Conservation (phyloP, 352 stramenopile genomes). For the Phytopythium vexans region DNA sequence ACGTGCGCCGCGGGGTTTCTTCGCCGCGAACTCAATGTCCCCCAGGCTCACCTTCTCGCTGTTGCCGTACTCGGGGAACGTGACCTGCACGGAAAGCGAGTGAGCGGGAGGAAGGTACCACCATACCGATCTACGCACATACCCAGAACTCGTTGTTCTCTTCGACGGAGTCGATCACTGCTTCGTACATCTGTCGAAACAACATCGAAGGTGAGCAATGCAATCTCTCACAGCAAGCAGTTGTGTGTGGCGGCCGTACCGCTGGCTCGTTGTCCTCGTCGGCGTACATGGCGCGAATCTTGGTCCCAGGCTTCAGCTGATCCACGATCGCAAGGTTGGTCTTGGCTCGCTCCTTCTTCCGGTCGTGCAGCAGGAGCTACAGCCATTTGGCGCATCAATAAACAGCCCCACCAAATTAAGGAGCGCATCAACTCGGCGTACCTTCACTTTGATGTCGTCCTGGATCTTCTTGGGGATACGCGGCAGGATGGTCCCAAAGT, state of each 20-base stretch:
- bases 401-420: background rate
- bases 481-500: constrained; percentile 95
- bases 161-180: constrained; percentile 93
- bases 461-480: constrained; percentile 96
- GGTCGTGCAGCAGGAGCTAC: constrained; percentile 72
- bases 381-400: constrained; percentile 7
- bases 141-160: constrained; percentile 77
- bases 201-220: background rate
- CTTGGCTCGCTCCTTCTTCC: constrained; percentile 63
- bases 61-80: constrained; percentile 97
- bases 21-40: constrained; percentile 88
- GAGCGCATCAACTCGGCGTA: constrained; percentile 16
- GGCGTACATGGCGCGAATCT: constrained; percentile 93
- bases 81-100: constrained; percentile 63
- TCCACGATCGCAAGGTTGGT: constrained; percentile 65
- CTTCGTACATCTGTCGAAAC: constrained; percentile 91
- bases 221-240: background rate
- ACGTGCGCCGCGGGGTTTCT: constrained; percentile 17
- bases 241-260: constrained; percentile 21
- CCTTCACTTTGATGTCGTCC: constrained; percentile 95
- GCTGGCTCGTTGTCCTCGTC: constrained; percentile 94
- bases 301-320: constrained; percentile 84
- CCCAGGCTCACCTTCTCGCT: constrained; percentile 92
- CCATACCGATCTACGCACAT: constrained; percentile 1
- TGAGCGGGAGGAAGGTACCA: background rate